Base-by-base conservation (phyloP, 192 early-diverging fungal genomes). In the Obelidium mucronatum region DNA sequence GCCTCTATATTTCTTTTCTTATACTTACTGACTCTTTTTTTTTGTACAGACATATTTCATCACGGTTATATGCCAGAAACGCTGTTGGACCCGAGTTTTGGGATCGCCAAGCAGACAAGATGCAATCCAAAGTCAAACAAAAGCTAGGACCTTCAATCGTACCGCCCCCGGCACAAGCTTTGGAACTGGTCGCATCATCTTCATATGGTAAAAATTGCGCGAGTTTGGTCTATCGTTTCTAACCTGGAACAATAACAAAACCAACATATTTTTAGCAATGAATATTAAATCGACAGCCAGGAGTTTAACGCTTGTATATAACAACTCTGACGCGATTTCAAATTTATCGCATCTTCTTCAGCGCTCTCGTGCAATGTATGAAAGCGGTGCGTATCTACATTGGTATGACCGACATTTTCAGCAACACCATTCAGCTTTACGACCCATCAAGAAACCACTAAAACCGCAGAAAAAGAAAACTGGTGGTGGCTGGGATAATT, bases 361-460 rank as follows among this genome's bases (percentile, higher is more conserved):
- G 1, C 66, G 73, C 30, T 74, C 79, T 30, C 26, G 30, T 31
- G 40, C 60, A 1, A 78, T 81, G 79, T 73, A 64, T 39, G 66
- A 73, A 26, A 70, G 31, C 24, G 52, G 75, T 17, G 81, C 84
- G 24, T 85, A 82, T 51, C 39, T 84, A 37, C 83, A 84, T 56
- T 82, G 80, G 80, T 84, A 80, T 62, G 72, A 80, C 53, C 76
- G 75, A 2, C 77, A 79, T 64, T 75, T 39, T 30, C 15, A 22
- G 24, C 42, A 36, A 22, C 44, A 67, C 33, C 66, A 67, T 22
- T n/a, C 17, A 24, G 40, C 24, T 19, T 22, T n/a, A 8, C 2
- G 66, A 44, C 39, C 42, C 1, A n/a, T 51, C 17, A 42, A 67
- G 26, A 17, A 35, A 6, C 3, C 39, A 5, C 8, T 51, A 13